Evolutionary conservation across 2,329 filamentous ascomycete species (phyloP), one percentile per base, ranked within the genome.

Genomic region (Apiospora malaysiana): DNA sequence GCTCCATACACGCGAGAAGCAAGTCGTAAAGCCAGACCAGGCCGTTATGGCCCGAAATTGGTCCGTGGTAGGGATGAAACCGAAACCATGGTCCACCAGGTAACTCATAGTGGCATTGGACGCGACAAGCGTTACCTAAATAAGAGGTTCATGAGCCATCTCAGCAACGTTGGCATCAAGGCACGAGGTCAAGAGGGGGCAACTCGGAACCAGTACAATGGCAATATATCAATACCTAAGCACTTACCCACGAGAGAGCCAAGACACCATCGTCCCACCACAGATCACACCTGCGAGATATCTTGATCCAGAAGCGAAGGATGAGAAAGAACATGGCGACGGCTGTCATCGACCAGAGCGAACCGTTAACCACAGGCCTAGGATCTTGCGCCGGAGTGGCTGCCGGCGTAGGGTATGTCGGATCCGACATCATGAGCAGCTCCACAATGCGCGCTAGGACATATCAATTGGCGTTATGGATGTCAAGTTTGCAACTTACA

Each of bases 211-310:
- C n/a, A n/a, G n/a, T n/a, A n/a, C n/a, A n/a, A n/a, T n/a, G n/a
- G n/a, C n/a, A n/a, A n/a, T n/a, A n/a, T n/a, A n/a, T n/a, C n/a
- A n/a, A n/a, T n/a, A n/a, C n/a, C n/a, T n/a, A n/a, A n/a, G n/a
- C n/a, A n/a, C 70, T 16, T 72, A 77, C 76, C 78, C 76, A 81
- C 1, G 79, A 74, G 0, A 68, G 71, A 12, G 77, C 70, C 27
- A 81, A 74, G 32, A 79, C 70, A 68, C 77, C 74, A 68, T 81
- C 79, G 69, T 80, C 79, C 76, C 77, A 78, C 78, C 78, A 79
- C 9, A 81, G 43, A 10, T 72, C 69, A 0, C 77, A 71, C 9
- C 74, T 72, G 59, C 76, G 75, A 4, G 71, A 46, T 25, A 75
- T 27, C 67, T 80, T 80, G 72, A 75, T 76, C 69, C 76, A 76